Evolutionary conservation across 768 basidiomycete genomes (phyloP).

Genomic region (Termitomyces sp.): DNA sequence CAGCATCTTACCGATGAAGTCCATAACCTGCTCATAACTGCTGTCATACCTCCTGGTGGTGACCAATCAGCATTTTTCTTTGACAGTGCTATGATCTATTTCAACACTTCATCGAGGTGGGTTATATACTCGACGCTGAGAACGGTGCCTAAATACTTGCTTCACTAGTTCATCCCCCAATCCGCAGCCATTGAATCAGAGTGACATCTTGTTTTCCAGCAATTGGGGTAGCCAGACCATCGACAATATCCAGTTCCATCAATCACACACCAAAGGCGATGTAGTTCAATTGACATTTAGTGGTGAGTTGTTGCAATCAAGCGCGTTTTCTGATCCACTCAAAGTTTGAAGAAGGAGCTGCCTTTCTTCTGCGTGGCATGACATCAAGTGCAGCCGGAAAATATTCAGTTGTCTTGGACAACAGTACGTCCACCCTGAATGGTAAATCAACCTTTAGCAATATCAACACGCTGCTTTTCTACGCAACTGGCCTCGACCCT

Average conservation of each 20-base stretch:
- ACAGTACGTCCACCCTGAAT: slow-evolving; percentile 39
- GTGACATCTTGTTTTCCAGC: slow-evolving; percentile 44
- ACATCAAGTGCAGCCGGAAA: slow-evolving; percentile 52
- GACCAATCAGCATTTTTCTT: slow-evolving; percentile 37
- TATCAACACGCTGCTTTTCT: slow-evolving; percentile 53
- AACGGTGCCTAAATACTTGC: not conserved
- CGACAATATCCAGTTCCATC: slow-evolving; percentile 15
- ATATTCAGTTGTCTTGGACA: slow-evolving; percentile 45
- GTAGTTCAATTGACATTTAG: slow-evolving; percentile 34
- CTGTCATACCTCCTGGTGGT: slow-evolving; percentile 25
- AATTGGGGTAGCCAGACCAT: slow-evolving; percentile 40
- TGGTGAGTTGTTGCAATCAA: slow-evolving; percentile 30
- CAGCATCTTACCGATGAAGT: slow-evolving; percentile 36
- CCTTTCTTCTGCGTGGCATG: slow-evolving; percentile 54
- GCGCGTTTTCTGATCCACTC: not conserved
- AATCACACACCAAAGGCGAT: slow-evolving; percentile 38
- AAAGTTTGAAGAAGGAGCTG: slow-evolving; percentile 40
- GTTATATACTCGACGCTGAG: too few relatives aligned
- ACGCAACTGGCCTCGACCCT: slow-evolving; percentile 53
- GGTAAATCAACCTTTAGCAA: slow-evolving; percentile 49
- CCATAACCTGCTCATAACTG: slow-evolving; percentile 54
- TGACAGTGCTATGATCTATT: not conserved
- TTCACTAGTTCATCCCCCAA: not conserved
- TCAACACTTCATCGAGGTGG: slow-evolving; percentile 1
- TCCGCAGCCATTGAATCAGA: slow-evolving; percentile 35